Conservation (phyloP, 768 basidiomycete genomes). For the Hirschioporus abietinus region DNA sequence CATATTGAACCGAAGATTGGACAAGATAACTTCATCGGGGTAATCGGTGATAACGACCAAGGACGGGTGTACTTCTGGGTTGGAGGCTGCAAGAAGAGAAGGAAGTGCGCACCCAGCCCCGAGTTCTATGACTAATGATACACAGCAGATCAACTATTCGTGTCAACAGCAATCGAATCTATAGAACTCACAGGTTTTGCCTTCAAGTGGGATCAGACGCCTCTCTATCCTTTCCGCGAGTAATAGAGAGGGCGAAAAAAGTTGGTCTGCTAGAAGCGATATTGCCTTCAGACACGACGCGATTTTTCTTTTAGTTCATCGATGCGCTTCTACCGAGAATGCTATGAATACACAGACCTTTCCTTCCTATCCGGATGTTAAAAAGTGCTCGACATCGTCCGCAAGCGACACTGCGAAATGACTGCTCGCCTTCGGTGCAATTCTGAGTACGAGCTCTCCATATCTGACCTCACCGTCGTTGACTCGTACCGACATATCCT, state of each 20-base stretch:
- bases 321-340: constrained; percentile 8
- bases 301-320: too few relatives aligned
- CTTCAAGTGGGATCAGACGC: constrained; percentile 37
- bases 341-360: constrained; percentile 37
- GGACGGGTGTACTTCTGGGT: constrained; percentile 37
- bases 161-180: constrained; percentile 3
- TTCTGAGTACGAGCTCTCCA: constrained; percentile 47
- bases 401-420: neutral
- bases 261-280: constrained; percentile 65
- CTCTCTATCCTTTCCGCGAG: constrained; percentile 63
- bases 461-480: constrained; percentile 44
- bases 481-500: constrained; percentile 26
- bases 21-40: constrained; percentile 56
- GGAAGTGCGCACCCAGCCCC: constrained; percentile 67
- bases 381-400: constrained; percentile 7
- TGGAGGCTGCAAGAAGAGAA: constrained; percentile 48
- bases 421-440: constrained; percentile 51
- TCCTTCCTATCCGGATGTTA: constrained; percentile 39
- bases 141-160: neutral
- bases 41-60: constrained; percentile 64
- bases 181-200: constrained; percentile 31
- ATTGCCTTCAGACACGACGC: constrained; percentile 42
- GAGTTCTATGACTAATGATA: constrained; percentile 55
- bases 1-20: constrained; percentile 51
- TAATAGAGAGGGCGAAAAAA: constrained; percentile 65